Evolutionary conservation across 1,139 yeast genomes (phyloP).

Genomic region (Taphrina pruni): DNA sequence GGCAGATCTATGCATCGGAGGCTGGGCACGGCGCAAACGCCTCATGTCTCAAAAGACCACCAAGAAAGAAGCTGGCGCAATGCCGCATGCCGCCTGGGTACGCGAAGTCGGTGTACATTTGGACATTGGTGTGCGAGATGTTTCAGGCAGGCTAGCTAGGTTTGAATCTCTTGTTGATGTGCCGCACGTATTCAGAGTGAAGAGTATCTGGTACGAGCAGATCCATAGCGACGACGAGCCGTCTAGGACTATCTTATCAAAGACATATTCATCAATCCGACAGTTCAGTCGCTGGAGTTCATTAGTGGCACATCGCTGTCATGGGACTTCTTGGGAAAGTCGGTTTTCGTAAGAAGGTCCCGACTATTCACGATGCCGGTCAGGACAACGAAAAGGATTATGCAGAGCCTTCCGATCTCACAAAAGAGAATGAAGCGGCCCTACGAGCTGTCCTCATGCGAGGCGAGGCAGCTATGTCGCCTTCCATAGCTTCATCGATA

Average conservation of each 20-base stretch:
- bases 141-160: not conserved
- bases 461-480: conserved; percentile 9
- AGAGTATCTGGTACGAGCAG: not conserved
- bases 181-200: not conserved
- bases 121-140: not conserved
- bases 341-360: conserved; percentile 32
- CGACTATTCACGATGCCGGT: conserved; percentile 13
- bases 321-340: conserved; percentile 39
- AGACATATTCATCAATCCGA: no score
- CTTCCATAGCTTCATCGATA: conserved; percentile 29
- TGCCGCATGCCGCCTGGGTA: not conserved
- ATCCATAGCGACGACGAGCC: not conserved
- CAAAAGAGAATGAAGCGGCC: conserved; percentile 36
- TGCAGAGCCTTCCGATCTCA: conserved; percentile 25
- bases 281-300: no score
- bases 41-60: not conserved
- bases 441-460: conserved; percentile 25
- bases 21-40: not conserved
- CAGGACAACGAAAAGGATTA: conserved; percentile 24
- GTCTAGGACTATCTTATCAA: no score
- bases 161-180: not conserved
- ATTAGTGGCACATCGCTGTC: not conserved
- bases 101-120: not conserved
- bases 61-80: not conserved
- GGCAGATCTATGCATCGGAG: no score